Evolutionary conservation across 2,329 filamentous ascomycete species (phyloP), one percentile per base, ranked within the genome.

Genomic region (Trichoderma polysporum): DNA sequence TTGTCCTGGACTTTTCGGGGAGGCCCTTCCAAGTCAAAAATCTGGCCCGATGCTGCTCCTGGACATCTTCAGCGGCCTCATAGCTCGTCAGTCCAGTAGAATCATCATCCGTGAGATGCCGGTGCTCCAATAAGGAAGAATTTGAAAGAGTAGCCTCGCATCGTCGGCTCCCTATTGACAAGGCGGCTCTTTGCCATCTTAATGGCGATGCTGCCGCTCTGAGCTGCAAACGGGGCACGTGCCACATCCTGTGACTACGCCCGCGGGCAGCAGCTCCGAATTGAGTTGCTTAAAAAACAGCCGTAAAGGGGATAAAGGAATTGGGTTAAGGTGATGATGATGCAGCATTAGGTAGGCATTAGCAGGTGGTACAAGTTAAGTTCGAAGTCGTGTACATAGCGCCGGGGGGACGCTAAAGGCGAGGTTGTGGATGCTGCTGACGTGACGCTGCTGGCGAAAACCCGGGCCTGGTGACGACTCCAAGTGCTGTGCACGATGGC

Each of bases 11-110:
- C 13, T 47, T 65, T 2, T 66, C 66, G 2, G 66, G 54, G 29
- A 68, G 56, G 0, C 70, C 71, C 57, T 79, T 80, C 75, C 76
- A 79, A n/a, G 70, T 69, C 29, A 81, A 73, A 41, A 80, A 74
- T 1, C 35, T 59, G 17, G 73, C 70, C 37, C 79, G 79, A 49
- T 78, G 70, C 54, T 71, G 64, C 56, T 80, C 78, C 65, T 80
- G 78, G 22, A 71, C 68, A 12, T 69, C 66, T 33, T 77, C 71
- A 52, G 76, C 78, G 13, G 68, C 66, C 39, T 76, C 73, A 70
- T 80, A 80, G 15, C 70, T 65, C 8, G 75, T 71, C 50, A 78
- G 70, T 33, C 70, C 69, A 17, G 61, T 68, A 12, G 64, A 66
- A 15, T 58, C 68, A 19, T 73, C 56, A 8, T 69, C 70, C 13